Evolutionary conservation across 371 early-diverging fungal genomes (phyloP).

Genomic region (Apophysomyces trapeziformis): DNA sequence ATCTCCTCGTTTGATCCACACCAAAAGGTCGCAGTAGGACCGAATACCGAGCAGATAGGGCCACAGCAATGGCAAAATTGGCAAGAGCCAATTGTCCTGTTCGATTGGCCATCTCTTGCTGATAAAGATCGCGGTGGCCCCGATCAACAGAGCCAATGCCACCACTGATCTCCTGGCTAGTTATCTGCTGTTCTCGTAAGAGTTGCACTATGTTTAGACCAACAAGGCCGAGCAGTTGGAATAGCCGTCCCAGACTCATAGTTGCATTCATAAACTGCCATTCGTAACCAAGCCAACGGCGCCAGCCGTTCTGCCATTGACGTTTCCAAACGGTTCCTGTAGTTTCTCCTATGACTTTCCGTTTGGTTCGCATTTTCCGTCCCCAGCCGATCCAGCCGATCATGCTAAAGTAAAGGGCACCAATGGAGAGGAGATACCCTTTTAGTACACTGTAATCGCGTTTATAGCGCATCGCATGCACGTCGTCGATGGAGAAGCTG

Average conservation of each 20-base stretch:
- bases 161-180: not conserved
- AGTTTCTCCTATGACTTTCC: slow-evolving; percentile 42
- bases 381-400: not conserved
- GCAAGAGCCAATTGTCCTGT: slow-evolving; percentile 40
- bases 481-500: not conserved
- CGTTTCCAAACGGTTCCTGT: slow-evolving; percentile 35
- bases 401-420: not conserved
- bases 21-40: slow-evolving; percentile 22
- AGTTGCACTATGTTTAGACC: not conserved
- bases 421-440: not conserved
- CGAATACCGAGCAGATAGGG: slow-evolving; percentile 33
- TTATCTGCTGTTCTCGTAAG: not conserved
- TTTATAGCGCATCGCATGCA: not conserved
- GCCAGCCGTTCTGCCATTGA: slow-evolving; percentile 30
- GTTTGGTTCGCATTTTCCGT: not conserved
- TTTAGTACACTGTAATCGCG: slow-evolving; percentile 2
- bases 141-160: slow-evolving; percentile 1
- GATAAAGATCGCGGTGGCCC: slow-evolving; percentile 16
- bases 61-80: slow-evolving; percentile 34
- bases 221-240: not conserved
- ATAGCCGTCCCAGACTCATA: not conserved
- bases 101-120: slow-evolving; percentile 37
- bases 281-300: slow-evolving; percentile 4
- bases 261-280: not conserved
- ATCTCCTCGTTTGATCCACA: slow-evolving; percentile 21